Percentiles rank a stretch among this genome's conserved stretches.
Evolutionary conservation across 148 eudicot species (phyloP).

Genomic region (Mesembryanthemum crystallinum): DNA sequence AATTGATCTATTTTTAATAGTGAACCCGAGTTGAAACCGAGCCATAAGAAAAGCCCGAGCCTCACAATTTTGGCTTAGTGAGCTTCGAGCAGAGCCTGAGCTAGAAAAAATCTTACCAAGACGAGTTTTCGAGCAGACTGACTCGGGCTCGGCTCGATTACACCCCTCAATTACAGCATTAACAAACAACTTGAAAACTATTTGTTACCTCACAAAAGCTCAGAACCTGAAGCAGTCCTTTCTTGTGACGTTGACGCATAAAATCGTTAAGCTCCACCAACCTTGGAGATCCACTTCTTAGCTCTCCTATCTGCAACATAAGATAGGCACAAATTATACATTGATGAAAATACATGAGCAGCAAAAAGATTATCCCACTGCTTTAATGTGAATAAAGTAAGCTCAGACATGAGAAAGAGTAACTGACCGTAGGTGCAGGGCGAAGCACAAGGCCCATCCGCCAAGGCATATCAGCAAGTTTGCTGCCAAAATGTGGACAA

Average conservation of each 20-base stretch:
- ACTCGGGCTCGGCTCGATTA: too few species aligned
- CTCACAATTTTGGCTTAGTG: too few species aligned
- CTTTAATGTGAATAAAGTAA: background rate
- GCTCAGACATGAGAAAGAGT: background rate
- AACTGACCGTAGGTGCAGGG: constrained; percentile 91
- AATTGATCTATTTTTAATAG: too few species aligned
- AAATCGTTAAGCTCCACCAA: constrained; percentile 88
- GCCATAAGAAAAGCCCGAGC: too few species aligned
- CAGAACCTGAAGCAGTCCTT: constrained; percentile 74
- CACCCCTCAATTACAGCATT: too few species aligned
- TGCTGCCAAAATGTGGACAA: constrained; percentile 99
- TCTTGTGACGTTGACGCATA: constrained; percentile 75
- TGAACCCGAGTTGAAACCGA: too few species aligned
- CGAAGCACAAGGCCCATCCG: constrained; percentile 98
- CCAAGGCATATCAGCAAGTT: constrained; percentile 99
- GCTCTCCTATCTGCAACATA: constrained; percentile 73
- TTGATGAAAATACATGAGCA: background rate
- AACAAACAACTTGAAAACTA: background rate
- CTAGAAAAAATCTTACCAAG: too few species aligned
- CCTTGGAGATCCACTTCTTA: constrained; percentile 95
- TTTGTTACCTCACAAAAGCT: constrained; percentile 92
- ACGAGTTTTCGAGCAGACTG: too few species aligned
- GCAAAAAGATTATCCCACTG: background rate
- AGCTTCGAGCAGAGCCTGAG: too few species aligned
- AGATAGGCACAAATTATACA: constrained; percentile 11